Base-by-base conservation (phyloP, 768 basidiomycete genomes). In the Tephrocybe sp. region DNA sequence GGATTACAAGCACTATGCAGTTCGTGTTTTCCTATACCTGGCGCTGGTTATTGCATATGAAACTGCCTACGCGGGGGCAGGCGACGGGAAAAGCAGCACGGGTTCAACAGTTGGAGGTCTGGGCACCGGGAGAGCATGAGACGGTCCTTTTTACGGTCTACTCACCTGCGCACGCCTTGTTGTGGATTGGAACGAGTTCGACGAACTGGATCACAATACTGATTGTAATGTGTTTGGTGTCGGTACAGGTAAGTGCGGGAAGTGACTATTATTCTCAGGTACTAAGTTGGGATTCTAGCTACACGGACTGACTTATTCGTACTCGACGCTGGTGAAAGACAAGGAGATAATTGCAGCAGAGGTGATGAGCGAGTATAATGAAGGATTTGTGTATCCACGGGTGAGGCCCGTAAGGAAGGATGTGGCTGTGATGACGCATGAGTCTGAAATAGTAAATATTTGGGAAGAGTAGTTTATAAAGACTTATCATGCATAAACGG, bases 321-420 rank as follows among this genome's bases (percentile, higher is more conserved):
- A 86, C 66, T 77, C 79, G 32, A 72, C 74, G 1, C 63, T 91
- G 52, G 43, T 92, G 14, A 92, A 89, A 62, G 91, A 93, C 70
- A 82, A 76, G 57, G 80, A 77, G 35, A 80, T 89, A 41, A 78
- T 93, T 51, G 78, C 87, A 9, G 79, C 85, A 2, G 91, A 92
- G 62, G 87, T 92, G 14, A 76, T 93, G 77, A 79, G 83, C 60
- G 91, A 93, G 66, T 93, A 93, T 60, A 87, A 93, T 54, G 73
- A 83, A 64, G 82, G 80, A 89, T 93, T 90, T 63, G 91, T 93
- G 3, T 81, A 87, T 58, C 92, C 91, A n/a, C 80, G 84, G 53
- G 66, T 90, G 53, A 85, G 88, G 60, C 86, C 86, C 6, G 73
- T 92, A 17, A 80, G 87, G 26, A 80, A 74, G 52, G 91, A 93